Conservation (phyloP, 2,329 filamentous ascomycete species). For the Xylariaceae sp. region DNA sequence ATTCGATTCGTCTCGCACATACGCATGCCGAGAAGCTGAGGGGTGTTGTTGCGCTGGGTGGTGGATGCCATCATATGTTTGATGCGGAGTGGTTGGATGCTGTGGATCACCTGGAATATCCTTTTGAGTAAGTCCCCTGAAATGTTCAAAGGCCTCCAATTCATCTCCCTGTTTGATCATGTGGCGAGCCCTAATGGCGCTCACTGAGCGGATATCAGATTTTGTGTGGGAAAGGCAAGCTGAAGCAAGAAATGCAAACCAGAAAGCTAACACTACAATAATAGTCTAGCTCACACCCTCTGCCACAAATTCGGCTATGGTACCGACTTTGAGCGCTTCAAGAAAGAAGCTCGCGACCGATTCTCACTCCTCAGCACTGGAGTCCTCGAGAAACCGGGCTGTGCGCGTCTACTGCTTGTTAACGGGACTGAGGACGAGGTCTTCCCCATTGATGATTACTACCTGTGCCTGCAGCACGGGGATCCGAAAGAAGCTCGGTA, state of each 20-base stretch:
- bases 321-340: slow-evolving; percentile 39
- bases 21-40: slow-evolving; percentile 58
- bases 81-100: slow-evolving; percentile 57
- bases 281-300: slow-evolving; percentile 37
- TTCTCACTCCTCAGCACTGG: slow-evolving; percentile 62
- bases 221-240: not conserved
- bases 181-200: too few species aligned
- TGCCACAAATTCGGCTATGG: slow-evolving; percentile 39
- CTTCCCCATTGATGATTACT: slow-evolving; percentile 66
- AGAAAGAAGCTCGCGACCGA: slow-evolving; percentile 44
- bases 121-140: slow-evolving; percentile 62
- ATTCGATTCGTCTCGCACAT: slow-evolving; percentile 62
- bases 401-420: slow-evolving; percentile 56
- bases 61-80: slow-evolving; percentile 66
- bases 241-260: not conserved
- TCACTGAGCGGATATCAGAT: too few species aligned
- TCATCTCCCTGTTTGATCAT: too few species aligned
- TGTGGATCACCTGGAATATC: slow-evolving; percentile 63
- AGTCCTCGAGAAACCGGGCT: slow-evolving; percentile 56
- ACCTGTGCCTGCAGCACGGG: slow-evolving; percentile 59
- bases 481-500: slow-evolving; percentile 55
- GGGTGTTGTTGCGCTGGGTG: slow-evolving; percentile 59
- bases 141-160: too few species aligned
- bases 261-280: slow-evolving; percentile 4
- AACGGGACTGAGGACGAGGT: slow-evolving; percentile 66